phyloP scores from a whole-genome alignment of 2,329 filamentous ascomycete species.

The Didymella arachidicola region DNA sequence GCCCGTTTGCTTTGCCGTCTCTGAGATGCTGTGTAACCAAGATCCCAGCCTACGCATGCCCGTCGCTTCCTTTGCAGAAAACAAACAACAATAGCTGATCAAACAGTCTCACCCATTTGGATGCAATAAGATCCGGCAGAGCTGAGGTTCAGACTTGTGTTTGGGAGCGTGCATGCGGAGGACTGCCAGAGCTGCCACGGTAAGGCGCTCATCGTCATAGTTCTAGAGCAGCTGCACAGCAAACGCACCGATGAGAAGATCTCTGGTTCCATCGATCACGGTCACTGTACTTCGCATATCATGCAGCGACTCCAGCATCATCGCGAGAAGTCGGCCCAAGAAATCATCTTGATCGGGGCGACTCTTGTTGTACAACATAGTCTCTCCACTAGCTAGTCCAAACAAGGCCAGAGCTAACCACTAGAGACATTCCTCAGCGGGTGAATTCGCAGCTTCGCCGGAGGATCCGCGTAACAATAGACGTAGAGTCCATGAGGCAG shows the following conservation, averaged over 20 bases:
- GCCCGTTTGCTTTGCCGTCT: slow-evolving; percentile 26
- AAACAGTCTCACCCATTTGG: slow-evolving; percentile 15
- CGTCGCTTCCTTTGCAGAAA: slow-evolving; percentile 21
- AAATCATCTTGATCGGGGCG: slow-evolving; percentile 16
- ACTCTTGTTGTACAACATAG: slow-evolving; percentile 19
- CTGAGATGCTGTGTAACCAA: slow-evolving; percentile 33
- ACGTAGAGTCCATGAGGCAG: slow-evolving; percentile 21
- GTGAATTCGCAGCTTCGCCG: slow-evolving; percentile 22
- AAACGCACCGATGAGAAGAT: slow-evolving; percentile 1
- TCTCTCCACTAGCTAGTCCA: slow-evolving; percentile 23
- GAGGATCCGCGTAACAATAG: slow-evolving; percentile 30
- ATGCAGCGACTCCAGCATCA: slow-evolving; percentile 4
- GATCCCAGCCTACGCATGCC: slow-evolving; percentile 17
- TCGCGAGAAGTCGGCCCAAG: slow-evolving; percentile 14
- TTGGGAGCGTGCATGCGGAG: neutral
- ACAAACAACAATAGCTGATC: slow-evolving; percentile 25
- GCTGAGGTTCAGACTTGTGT: neutral
- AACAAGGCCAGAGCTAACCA: slow-evolving; percentile 8
- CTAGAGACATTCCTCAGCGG: slow-evolving; percentile 27
- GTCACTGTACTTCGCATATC: slow-evolving; percentile 4
- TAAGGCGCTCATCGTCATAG: neutral
- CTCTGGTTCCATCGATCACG: slow-evolving; percentile 5
- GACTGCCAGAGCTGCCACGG: neutral
- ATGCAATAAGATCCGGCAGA: slow-evolving; percentile 2
- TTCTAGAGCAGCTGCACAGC: neutral